Evolutionary conservation across 805 yeast genomes (phyloP), one percentile per base, ranked within the genome.

Genomic region (Suhomyces sp.): DNA sequence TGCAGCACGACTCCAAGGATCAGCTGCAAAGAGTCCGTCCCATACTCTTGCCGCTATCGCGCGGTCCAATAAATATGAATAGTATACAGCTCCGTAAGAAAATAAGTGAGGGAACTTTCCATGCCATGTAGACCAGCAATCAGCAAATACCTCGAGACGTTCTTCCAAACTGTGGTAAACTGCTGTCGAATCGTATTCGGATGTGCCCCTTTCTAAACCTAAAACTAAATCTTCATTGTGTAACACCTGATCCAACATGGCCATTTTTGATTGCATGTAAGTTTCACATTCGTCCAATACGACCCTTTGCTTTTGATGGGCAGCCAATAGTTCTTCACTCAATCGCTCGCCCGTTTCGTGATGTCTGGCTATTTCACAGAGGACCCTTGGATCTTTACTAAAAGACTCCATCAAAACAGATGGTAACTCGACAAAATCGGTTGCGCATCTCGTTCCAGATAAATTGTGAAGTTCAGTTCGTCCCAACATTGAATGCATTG

Each of bases 401-500:
- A 93, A 93, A 48, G 80, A 82, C 56, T 93, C 98, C 95, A 90
- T 91, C 36, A 93, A 59, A n/a, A 93, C 91, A 10, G 96, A 88
- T 2, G 98, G 98, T 28, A 93, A 65, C 58, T 93, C 98, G 12
- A 93, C 98, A 63, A 93, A 93, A 58, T 93, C 98, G 0, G 98
- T 87, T 4, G 87, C 84, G 56, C 98, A 91, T 40, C 98, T 72
- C 0, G 98, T 93, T 3, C 98, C 98, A 21, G 95, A 81, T 6
- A 91, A 83, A 56, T 88, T 93, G 56, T 93, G 98, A 34, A 91
- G 63, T 27, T 81, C 72, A 0, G 98, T 93, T 43, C 91, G 74
- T 0, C 98, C 98, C 14, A 93, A 64, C 96, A 93, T 91, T 3
- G 97, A 87, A 58, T 93, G 98, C 77, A 93, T 84, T 1, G 98